Evolutionary conservation across 495 filamentous ascomycete genomes (phyloP).

Genomic region (Zalerion maritima): DNA sequence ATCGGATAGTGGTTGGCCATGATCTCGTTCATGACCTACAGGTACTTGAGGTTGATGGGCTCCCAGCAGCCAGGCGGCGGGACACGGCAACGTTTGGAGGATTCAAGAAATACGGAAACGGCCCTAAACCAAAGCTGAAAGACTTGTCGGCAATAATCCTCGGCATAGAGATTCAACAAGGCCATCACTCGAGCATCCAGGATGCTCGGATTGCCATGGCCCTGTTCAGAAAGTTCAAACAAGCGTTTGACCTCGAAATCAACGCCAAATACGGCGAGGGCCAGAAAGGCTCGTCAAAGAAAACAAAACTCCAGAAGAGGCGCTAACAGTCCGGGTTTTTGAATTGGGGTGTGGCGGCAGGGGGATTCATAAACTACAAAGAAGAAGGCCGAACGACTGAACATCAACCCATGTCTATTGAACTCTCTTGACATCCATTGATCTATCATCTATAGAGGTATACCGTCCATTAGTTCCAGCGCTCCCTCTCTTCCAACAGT

Average conservation of each 20-base stretch:
- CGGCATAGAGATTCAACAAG: slow-evolving; percentile 69
- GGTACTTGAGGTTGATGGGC: slow-evolving; percentile 56
- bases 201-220: slow-evolving; percentile 85
- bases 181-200: slow-evolving; percentile 56
- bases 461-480: slow-evolving; percentile 49
- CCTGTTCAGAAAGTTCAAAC: slow-evolving; percentile 66
- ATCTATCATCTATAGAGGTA: slow-evolving; percentile 26
- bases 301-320: no score
- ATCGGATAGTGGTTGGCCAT: slow-evolving; percentile 71
- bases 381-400: no score
- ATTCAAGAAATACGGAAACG: slow-evolving; percentile 59
- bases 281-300: slow-evolving; percentile 22
- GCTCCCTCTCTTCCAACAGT: slow-evolving; percentile 51
- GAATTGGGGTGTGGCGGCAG: no score
- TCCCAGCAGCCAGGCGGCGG: slow-evolving; percentile 60
- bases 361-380: no score
- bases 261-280: slow-evolving; percentile 37
- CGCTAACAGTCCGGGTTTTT: no score
- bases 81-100: slow-evolving; percentile 69
- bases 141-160: slow-evolving; percentile 62
- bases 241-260: slow-evolving; percentile 72
- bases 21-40: slow-evolving; percentile 77
- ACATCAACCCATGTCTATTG: neutral
- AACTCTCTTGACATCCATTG: neutral
- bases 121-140: slow-evolving; percentile 64